phyloP scores from a whole-genome alignment of 805 yeast species.

The Ogataea zsoltii region DNA sequence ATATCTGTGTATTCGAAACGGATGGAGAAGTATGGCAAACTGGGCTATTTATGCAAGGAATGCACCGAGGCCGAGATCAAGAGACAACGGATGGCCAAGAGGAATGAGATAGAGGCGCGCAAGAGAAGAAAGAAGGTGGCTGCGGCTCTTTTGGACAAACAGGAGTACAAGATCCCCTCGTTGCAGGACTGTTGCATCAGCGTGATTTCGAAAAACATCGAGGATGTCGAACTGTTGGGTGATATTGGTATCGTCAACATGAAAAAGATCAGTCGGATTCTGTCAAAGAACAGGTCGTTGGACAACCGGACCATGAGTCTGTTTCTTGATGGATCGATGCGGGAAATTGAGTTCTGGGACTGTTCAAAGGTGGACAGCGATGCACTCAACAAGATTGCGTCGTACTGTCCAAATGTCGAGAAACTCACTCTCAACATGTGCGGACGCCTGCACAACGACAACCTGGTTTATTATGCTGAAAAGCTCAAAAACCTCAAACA shows the following conservation, averaged over 20 bases:
- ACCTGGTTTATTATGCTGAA: slow-evolving; percentile 59
- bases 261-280: slow-evolving; percentile 69
- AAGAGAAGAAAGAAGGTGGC: slow-evolving; percentile 79
- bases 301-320: slow-evolving; percentile 70
- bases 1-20: slow-evolving; percentile 67
- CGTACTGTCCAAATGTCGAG: slow-evolving; percentile 75
- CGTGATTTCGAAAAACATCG: slow-evolving; percentile 63
- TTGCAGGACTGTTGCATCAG: slow-evolving; percentile 82
- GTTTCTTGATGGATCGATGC: slow-evolving; percentile 64
- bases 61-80: slow-evolving; percentile 50
- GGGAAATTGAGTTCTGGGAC: slow-evolving; percentile 79
- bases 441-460: slow-evolving; percentile 84
- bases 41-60: slow-evolving; percentile 68
- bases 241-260: slow-evolving; percentile 78
- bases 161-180: slow-evolving; percentile 61
- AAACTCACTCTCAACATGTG: slow-evolving; percentile 80
- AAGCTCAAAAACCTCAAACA: slow-evolving; percentile 56
- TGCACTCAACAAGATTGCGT: slow-evolving; percentile 67
- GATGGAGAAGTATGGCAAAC: slow-evolving; percentile 43
- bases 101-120: slow-evolving; percentile 62
- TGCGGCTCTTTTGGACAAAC: slow-evolving; percentile 76
- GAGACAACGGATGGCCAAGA: slow-evolving; percentile 45
- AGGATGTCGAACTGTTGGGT: slow-evolving; percentile 78
- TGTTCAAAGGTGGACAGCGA: slow-evolving; percentile 76
- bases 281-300: slow-evolving; percentile 80